Conservation (phyloP, 2,329 filamentous ascomycete genomes). For the Phaeosphaeria sp. region DNA sequence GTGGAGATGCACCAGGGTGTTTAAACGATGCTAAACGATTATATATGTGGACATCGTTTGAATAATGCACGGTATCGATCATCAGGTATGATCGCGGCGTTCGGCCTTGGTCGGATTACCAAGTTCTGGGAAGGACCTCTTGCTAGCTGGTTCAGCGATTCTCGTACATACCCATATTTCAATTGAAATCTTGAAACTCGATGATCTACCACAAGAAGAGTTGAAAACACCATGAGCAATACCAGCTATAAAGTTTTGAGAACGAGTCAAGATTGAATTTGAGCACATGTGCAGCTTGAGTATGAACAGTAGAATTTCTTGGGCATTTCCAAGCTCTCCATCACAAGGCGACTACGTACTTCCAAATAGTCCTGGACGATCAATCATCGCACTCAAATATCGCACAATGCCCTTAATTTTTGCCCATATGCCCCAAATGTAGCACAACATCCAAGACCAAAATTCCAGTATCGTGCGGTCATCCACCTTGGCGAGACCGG, state of each 20-base stretch:
- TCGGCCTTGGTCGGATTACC: neutral
- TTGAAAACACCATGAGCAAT: neutral
- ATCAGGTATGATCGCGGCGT: conserved; percentile 30
- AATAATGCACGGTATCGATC: conserved; percentile 8
- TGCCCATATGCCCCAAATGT: neutral
- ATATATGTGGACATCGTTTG: neutral
- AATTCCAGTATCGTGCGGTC: neutral
- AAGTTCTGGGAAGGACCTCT: neutral
- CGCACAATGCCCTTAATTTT: neutral
- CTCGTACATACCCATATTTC: conserved; percentile 10
- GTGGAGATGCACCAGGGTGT: conserved; percentile 52
- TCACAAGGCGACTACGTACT: neutral
- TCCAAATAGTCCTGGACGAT: neutral
- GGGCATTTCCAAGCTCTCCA: neutral
- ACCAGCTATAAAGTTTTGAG: neutral
- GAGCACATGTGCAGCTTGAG: neutral
- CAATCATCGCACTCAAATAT: neutral
- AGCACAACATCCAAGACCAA: neutral
- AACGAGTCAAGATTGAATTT: neutral
- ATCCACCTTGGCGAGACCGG: neutral
- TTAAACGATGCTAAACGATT: conserved; percentile 19
- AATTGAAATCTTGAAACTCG: neutral
- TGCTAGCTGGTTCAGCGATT: conserved; percentile 2
- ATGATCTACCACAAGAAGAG: neutral
- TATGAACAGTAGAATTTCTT: neutral